Evolutionary conservation across 148 eudicot species (phyloP).

Genomic region (Bassia scoparia): DNA sequence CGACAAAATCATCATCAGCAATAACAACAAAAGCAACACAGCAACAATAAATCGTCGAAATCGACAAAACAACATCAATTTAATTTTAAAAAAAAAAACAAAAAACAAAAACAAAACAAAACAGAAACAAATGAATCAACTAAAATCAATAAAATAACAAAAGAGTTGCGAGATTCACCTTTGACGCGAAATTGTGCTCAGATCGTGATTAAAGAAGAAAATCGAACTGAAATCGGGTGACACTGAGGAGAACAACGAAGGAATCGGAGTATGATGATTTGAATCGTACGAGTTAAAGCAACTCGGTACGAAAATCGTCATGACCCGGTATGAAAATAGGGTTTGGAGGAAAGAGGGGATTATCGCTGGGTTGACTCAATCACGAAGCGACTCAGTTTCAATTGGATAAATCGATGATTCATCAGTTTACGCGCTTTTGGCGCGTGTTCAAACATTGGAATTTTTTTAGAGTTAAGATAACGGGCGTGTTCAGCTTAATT

Average conservation of each 20-base stretch:
- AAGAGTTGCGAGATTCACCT: not conserved
- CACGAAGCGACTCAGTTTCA: not conserved
- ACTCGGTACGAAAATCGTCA: constrained; percentile 20
- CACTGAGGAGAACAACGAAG: constrained; percentile 1
- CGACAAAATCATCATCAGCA: no score
- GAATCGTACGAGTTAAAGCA: constrained; percentile 28
- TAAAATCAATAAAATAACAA: not conserved
- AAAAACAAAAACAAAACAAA: no score
- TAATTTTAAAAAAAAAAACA: no score
- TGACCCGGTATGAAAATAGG: constrained; percentile 21
- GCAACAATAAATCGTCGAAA: no score
- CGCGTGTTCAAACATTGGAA: no score
- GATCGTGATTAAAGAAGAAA: not conserved
- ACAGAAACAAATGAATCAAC: no score
- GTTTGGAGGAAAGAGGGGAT: constrained; percentile 18
- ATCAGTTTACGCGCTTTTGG: no score
- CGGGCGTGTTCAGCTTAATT: no score
- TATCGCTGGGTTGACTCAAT: constrained; percentile 29
- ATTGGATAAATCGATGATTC: constrained; percentile 4
- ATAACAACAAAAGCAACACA: no score
- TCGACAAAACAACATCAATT: no score
- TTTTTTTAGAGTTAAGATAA: no score
- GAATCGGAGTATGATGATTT: constrained; percentile 23
- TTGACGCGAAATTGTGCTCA: not conserved
- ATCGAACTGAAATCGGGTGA: not conserved